Evolutionary conservation across 2,329 filamentous ascomycete species (phyloP).

Genomic region (Exophiala calicioides): DNA sequence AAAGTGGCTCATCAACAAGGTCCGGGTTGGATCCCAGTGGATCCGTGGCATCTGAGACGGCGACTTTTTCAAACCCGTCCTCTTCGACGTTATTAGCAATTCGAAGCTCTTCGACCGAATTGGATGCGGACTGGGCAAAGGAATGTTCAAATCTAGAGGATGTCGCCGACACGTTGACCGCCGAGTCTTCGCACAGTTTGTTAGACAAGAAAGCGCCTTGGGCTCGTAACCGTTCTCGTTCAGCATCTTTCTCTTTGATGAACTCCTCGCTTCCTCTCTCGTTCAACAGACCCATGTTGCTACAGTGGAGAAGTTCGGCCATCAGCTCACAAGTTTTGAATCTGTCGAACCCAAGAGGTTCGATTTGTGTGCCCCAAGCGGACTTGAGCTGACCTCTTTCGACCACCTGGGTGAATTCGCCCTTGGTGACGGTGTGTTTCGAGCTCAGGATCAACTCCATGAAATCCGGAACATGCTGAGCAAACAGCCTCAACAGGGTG

Average conservation of each 20-base stretch:
- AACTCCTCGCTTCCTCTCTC: constrained; percentile 86
- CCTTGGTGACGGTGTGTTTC: constrained; percentile 58
- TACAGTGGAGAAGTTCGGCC: constrained; percentile 95
- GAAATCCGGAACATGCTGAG: constrained; percentile 87
- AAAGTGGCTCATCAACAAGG: constrained; percentile 76
- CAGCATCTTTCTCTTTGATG: constrained; percentile 74
- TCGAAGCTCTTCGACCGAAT: constrained; percentile 66
- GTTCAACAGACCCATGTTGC: constrained; percentile 96
- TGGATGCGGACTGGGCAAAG: constrained; percentile 43
- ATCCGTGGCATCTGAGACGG: constrained; percentile 70
- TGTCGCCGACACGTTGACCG: constrained; percentile 58
- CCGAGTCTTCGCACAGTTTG: constrained; percentile 49
- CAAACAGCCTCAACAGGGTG: constrained; percentile 83
- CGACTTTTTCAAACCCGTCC: constrained; percentile 91
- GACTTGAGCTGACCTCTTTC: constrained; percentile 75
- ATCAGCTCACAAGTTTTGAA: constrained; percentile 99
- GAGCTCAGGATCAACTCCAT: constrained; percentile 85
- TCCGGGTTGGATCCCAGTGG: constrained; percentile 60
- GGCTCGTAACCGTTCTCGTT: constrained; percentile 74
- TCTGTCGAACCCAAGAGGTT: constrained; percentile 92
- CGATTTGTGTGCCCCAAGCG: constrained; percentile 86
- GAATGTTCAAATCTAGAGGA: constrained; percentile 43
- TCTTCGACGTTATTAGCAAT: constrained; percentile 81
- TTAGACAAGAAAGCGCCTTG: constrained; percentile 68
- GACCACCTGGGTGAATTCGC: constrained; percentile 60